Evolutionary conservation across 148 eudicot genomes (phyloP), one percentile per base, ranked within the genome.

Genomic region (Chenopodium suecicum): DNA sequence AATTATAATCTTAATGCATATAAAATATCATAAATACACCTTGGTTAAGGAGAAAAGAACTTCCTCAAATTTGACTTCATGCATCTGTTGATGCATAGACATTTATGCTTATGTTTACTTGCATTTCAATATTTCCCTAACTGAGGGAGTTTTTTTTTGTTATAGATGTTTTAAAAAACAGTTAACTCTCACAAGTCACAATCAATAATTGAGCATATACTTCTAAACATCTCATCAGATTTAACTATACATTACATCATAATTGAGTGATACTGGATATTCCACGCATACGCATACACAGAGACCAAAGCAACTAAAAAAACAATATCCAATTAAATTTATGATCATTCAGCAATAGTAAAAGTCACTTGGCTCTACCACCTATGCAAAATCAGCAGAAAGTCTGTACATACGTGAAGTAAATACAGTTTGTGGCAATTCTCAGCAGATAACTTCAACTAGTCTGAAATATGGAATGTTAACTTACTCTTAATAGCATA

Each of bases 41-140:
- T 84, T 46, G 86, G 73, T 79, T 56, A 44, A 63, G 76, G 78
- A 66, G 80, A 67, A 63, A 56, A 32, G 34, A 52, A 34, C 63
- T 77, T 75, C 74, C 48, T 62, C 29, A 54, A 64, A 68, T 84
- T 82, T 82, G 83, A 82, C 72, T 75, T 66, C 65, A 70, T 83
- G 54, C 72, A 81, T 70, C 66, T 37, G 63, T 74, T 44, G 48
- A 78, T 74, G 75, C 66, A 60, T 52, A 62, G 62, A 52, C 75
- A 81, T 79, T 79, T 79, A 48, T 74, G 74, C 78, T 78, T 48
- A 50, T 84, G 74, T 79, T 50, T 19, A 14, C 58, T 54, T 83
- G 52, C 41, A n/a, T 9, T 54, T 32, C 80, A 76, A 63, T 73
- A 34, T 58, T 80, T 80, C 77, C 77, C 47, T n/a, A 25, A 41